phyloP scores from a whole-genome alignment of 768 basidiomycete genomes.

The Tulasnella sp. region DNA sequence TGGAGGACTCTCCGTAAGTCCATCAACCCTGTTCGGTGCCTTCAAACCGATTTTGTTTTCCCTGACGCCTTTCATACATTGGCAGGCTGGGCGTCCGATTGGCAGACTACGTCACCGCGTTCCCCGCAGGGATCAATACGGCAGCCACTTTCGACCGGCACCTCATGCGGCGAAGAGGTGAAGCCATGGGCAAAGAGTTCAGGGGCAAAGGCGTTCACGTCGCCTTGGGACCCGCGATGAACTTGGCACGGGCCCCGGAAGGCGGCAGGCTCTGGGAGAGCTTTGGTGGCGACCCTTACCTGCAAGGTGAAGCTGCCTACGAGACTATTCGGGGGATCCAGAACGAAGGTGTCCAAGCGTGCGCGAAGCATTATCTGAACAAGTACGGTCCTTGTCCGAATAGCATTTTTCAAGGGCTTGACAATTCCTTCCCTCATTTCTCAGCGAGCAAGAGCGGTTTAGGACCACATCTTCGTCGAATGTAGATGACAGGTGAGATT shows the following conservation, averaged over 20 bases:
- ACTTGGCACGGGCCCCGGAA: slow-evolving; percentile 74
- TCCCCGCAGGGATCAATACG: slow-evolving; percentile 82
- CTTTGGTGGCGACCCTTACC: slow-evolving; percentile 66
- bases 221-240: slow-evolving; percentile 67
- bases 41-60: neutral
- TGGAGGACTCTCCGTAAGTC: slow-evolving; percentile 61
- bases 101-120: slow-evolving; percentile 72
- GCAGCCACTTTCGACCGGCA: slow-evolving; percentile 81
- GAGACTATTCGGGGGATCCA: slow-evolving; percentile 88
- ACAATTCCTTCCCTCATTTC: slow-evolving; percentile 35
- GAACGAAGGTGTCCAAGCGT: slow-evolving; percentile 74
- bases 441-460: slow-evolving; percentile 51
- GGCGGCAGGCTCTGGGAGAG: slow-evolving; percentile 95
- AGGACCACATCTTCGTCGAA: slow-evolving; percentile 54
- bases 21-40: neutral
- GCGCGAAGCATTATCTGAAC: slow-evolving; percentile 81
- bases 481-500: slow-evolving; percentile 71
- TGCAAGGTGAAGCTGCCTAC: slow-evolving; percentile 72
- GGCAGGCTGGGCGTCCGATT: slow-evolving; percentile 66
- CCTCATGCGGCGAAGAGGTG: slow-evolving; percentile 74
- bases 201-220: slow-evolving; percentile 82
- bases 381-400: slow-evolving; percentile 47
- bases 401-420: neutral
- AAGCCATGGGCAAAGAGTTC: slow-evolving; percentile 82
- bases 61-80: neutral